phyloP scores from a whole-genome alignment of 306 rosid genomes.

The Lathyrus tuberosus region DNA sequence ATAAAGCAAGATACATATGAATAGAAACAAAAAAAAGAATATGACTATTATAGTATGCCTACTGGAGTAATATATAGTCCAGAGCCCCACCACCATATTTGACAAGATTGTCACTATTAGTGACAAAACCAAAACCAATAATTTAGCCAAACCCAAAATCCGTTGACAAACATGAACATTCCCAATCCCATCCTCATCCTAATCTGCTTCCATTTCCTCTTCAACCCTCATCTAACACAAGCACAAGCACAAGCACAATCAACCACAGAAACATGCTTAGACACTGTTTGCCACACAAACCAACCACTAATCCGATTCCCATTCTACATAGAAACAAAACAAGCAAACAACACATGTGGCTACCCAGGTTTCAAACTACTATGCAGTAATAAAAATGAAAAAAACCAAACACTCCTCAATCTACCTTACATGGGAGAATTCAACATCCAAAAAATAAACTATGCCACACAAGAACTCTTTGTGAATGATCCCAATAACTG shows the following conservation, averaged over 20 bases:
- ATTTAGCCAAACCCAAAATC: constrained; percentile 19
- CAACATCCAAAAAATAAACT: constrained; percentile 57
- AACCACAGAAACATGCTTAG: constrained; percentile 49
- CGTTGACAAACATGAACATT: constrained; percentile 44
- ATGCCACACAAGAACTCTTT: constrained; percentile 59
- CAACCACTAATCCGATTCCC: constrained; percentile 63
- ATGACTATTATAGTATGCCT: no score
- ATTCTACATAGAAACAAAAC: constrained; percentile 44
- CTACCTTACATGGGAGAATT: constrained; percentile 55
- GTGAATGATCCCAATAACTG: constrained; percentile 72
- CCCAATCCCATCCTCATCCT: constrained; percentile 6
- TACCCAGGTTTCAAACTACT: constrained; percentile 59
- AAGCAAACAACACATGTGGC: constrained; percentile 49
- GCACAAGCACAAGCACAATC: constrained; percentile 4
- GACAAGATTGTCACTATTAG: neutral
- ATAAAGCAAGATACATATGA: neutral
- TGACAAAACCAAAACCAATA: neutral
- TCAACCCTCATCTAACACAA: constrained; percentile 34
- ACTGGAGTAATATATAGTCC: no score
- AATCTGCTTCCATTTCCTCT: constrained; percentile 34
- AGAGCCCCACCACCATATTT: neutral
- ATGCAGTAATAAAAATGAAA: constrained; percentile 36
- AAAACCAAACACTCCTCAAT: constrained; percentile 51
- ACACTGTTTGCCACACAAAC: constrained; percentile 37
- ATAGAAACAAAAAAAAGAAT: no score